Conservation (phyloP, 2,329 filamentous ascomycete species). For the Sclerotiophoma versabilis region DNA sequence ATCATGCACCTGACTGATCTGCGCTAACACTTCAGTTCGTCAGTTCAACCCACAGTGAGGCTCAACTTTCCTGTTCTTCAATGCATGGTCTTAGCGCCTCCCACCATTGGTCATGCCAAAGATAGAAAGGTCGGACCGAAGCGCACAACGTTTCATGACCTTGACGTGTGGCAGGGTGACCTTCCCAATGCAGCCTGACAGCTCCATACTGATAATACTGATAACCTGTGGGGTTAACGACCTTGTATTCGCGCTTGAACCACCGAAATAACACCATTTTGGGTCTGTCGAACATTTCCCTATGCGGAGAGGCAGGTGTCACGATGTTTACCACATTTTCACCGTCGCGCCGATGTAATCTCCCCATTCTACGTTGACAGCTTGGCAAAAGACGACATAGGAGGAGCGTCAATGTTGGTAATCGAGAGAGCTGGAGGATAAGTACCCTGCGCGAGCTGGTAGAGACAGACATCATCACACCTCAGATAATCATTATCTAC, state of each 20-base stretch:
- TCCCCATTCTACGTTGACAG: neutral
- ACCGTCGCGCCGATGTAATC: constrained; percentile 12
- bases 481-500: neutral
- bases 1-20: neutral
- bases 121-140: constrained; percentile 7
- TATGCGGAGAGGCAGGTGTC: constrained; percentile 7
- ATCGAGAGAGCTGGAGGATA: neutral
- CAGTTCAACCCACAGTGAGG: neutral
- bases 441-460: constrained; percentile 7
- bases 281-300: constrained; percentile 9
- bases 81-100: neutral
- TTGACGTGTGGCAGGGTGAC: neutral
- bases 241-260: constrained; percentile 7
- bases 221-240: neutral
- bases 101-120: neutral
- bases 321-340: constrained; percentile 20
- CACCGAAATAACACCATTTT: constrained; percentile 19
- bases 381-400: constrained; percentile 3
- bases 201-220: neutral
- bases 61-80: neutral
- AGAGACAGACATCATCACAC: neutral
- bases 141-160: constrained; percentile 8
- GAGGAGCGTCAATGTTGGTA: neutral
- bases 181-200: neutral
- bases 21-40: neutral